These are phyloP conservation scores for Hansenula lynferdii DNA, from an alignment of 1,139 yeast species.

Conservation along the genomic window DNA sequence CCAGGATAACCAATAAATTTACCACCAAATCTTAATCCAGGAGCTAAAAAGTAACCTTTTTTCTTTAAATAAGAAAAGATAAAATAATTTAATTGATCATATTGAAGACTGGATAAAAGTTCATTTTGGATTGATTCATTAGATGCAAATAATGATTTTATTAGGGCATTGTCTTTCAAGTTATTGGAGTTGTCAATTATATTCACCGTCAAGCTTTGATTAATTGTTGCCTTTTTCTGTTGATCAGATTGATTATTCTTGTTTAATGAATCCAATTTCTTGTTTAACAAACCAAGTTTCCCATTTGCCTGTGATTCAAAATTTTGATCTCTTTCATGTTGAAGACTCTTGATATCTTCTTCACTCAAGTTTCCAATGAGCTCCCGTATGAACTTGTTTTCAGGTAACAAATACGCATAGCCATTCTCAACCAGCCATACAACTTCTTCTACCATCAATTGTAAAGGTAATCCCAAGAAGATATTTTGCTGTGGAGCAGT, in stretches of 20 bases:
- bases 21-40: constrained; percentile 91
- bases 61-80: constrained; percentile 41
- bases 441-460: constrained; percentile 69
- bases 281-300: constrained; percentile 9
- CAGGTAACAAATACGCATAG: constrained; percentile 33
- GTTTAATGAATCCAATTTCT: background rate
- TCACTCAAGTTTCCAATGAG: constrained; percentile 11
- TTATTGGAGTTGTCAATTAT: constrained; percentile 14
- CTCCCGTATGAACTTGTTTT: constrained; percentile 13
- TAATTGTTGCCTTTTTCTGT: constrained; percentile 2
- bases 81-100: constrained; percentile 13
- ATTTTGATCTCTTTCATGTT: constrained; percentile 7
- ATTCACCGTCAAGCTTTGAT: constrained; percentile 10
- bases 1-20: constrained; percentile 90
- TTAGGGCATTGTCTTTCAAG: constrained; percentile 12
- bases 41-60: constrained; percentile 55
- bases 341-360: constrained; percentile 15
- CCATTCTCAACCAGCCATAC: constrained; percentile 52
- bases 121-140: constrained; percentile 1
- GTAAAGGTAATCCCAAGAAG: constrained; percentile 78
- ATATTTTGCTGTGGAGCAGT: constrained; percentile 89
- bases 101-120: background rate
- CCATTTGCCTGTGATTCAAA: constrained; percentile 10
- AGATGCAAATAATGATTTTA: constrained; percentile 7
- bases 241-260: background rate